Evolutionary conservation across 1,284 basidiomycete genomes (phyloP), one percentile per base, ranked within the genome.

Genomic region (Rhodotorula mucilaginosa): DNA sequence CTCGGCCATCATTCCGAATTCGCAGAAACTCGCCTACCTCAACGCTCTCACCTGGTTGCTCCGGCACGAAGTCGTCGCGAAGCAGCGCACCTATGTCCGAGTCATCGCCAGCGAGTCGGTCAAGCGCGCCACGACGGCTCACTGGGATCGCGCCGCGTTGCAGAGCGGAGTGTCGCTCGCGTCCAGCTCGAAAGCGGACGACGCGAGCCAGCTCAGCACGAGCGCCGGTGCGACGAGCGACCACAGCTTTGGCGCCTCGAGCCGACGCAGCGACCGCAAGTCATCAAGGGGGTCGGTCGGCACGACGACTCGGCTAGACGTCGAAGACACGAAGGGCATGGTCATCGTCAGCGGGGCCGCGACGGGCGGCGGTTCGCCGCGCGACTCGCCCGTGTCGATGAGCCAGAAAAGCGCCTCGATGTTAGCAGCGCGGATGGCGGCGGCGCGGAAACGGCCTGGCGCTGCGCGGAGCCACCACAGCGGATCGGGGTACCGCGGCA

Each of bases 21-120:
- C 90, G 46, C 82, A 86, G 26, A 86, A 93, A 46, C 84, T 87
- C 21, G 81, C 88, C 57, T 96, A 91, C 79, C 86, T 90, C 68
- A 88, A 91, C 56, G 90, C 94, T 51, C 87, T 98, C n/a, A 82
- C 90, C 58, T 99, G 95, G 94, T 87, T 98, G 83, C 85, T 99
- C 52, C 90, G 91, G 74, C 87, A 89, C 63, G 91, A 92, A 76
- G 85, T 98, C 70, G 84, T 97, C 31, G 86, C 91, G 67, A 91
- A 92, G 48, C 84, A 95, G 58, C 94, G 95, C 80, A 87, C 94
- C 13, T 88, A 90, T 56, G 87, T 96, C 64, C 88, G 95, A 52
- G 85, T 98, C 49, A 85, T 95, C 29, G 93, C 90, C 0, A 89
- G 90, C 0, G 84, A 86, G 3, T 86, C 87, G 57, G 83, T 97